phyloP scores from a whole-genome alignment of 192 early-diverging fungal species.

The Gryganskiella cystojenkinii region DNA sequence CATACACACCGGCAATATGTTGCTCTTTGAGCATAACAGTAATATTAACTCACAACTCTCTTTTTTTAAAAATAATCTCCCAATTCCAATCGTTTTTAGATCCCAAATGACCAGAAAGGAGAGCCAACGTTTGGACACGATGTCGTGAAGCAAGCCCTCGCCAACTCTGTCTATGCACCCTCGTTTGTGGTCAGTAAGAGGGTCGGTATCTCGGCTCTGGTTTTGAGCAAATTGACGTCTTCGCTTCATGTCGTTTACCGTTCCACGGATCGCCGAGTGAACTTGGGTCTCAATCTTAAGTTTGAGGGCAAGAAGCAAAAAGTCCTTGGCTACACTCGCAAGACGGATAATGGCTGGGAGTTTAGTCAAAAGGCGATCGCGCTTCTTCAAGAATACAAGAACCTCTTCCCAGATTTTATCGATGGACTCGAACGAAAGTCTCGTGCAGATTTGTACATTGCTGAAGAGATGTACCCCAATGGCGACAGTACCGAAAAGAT shows the following conservation, averaged over 20 bases:
- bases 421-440: conserved; percentile 57
- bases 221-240: conserved; percentile 88
- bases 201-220: conserved; percentile 69
- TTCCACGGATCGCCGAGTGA: conserved; percentile 65
- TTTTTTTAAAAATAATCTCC: conserved; percentile 15
- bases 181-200: conserved; percentile 75
- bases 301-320: conserved; percentile 90
- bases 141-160: conserved; percentile 50
- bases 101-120: conserved; percentile 17
- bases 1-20: too few species aligned
- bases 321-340: conserved; percentile 89
- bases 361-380: conserved; percentile 83
- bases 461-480: conserved; percentile 69
- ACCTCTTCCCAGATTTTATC: conserved; percentile 64
- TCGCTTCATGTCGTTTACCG: conserved; percentile 76
- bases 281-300: conserved; percentile 91
- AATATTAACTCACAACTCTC: not conserved
- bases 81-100: conserved; percentile 2
- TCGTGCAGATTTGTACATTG: conserved; percentile 65
- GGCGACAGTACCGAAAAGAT: conserved; percentile 58
- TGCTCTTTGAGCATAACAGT: too few species aligned
- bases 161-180: conserved; percentile 48
- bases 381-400: conserved; percentile 78
- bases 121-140: conserved; percentile 63
- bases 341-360: conserved; percentile 84